Evolutionary conservation across 129 eudicot species (phyloP).

Genomic region (Flaveria brownii): DNA sequence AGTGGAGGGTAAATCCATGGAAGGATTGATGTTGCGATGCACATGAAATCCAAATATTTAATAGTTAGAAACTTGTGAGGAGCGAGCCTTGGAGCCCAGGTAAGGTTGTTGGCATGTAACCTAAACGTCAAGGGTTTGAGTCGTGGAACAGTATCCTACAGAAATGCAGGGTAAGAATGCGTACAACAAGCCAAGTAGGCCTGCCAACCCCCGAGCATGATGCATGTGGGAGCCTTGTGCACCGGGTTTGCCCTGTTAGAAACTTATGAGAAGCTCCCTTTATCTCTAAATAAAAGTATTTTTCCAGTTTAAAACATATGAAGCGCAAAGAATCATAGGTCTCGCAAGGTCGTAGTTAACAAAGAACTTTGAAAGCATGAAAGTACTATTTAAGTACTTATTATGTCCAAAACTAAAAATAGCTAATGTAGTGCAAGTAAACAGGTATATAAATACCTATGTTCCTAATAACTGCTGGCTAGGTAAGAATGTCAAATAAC

Average conservation of each 20-base stretch:
- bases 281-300: background rate
- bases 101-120: no score
- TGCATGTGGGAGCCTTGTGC: no score
- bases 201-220: no score
- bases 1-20: constrained; percentile 4
- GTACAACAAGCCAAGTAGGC: no score
- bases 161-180: no score
- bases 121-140: no score
- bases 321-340: background rate
- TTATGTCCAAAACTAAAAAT: background rate
- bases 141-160: no score
- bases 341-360: background rate
- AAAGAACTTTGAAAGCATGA: background rate
- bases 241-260: no score
- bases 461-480: constrained; percentile 7
- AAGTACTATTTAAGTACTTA: background rate
- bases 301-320: background rate
- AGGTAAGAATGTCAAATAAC: background rate
- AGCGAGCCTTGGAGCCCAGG: no score
- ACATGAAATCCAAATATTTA: no score
- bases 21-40: background rate
- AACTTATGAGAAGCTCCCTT: background rate
- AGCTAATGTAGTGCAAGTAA: background rate
- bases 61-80: no score
- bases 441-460: background rate